Evolutionary conservation across 306 rosid genomes (phyloP).

Genomic region (Acacia confusa): DNA sequence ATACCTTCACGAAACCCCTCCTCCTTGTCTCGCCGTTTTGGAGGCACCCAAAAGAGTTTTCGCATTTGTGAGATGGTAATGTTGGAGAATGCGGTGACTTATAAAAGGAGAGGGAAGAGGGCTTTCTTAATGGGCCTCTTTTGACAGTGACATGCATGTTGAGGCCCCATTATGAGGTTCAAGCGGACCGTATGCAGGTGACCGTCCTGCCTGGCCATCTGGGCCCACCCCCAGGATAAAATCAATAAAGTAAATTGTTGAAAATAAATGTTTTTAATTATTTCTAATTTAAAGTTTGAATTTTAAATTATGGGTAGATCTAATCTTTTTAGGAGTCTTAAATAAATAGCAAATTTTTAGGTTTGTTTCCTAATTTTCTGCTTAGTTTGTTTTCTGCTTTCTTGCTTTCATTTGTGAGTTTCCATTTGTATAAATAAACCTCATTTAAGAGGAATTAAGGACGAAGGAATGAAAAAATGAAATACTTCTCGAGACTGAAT

Average conservation of each 20-base stretch:
- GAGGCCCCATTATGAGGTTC: constrained; percentile 64
- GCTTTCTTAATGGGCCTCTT: constrained; percentile 51
- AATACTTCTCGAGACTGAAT: too few relatives aligned
- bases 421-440: too few relatives aligned
- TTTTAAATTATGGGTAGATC: too few relatives aligned
- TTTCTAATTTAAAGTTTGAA: too few relatives aligned
- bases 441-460: too few relatives aligned
- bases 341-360: too few relatives aligned
- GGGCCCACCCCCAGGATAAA: neutral
- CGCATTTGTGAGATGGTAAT: constrained; percentile 2
- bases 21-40: neutral
- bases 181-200: constrained; percentile 22
- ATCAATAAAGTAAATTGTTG: neutral
- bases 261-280: too few relatives aligned
- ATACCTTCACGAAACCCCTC: constrained; percentile 52
- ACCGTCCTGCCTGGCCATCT: constrained; percentile 26
- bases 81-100: constrained; percentile 39
- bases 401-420: too few relatives aligned
- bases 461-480: too few relatives aligned
- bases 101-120: constrained; percentile 44
- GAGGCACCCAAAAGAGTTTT: neutral
- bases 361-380: too few relatives aligned
- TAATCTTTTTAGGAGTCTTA: too few relatives aligned
- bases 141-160: constrained; percentile 48
- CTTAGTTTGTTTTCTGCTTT: too few relatives aligned